Conservation (phyloP, 2,329 filamentous ascomycete genomes). For the Xylariaceae sp. region DNA sequence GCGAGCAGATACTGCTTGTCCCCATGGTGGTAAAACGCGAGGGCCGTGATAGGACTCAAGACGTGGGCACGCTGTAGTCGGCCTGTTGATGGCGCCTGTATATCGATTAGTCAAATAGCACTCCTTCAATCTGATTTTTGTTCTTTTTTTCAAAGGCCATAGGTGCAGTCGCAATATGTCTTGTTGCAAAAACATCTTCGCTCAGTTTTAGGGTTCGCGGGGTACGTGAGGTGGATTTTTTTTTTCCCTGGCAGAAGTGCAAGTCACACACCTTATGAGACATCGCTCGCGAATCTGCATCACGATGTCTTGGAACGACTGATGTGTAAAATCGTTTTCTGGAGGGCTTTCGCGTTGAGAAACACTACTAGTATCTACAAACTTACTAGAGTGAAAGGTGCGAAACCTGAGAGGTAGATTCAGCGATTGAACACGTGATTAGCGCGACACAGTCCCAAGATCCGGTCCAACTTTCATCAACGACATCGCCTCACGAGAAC, state of each 20-base stretch:
- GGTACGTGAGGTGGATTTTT: constrained; percentile 1
- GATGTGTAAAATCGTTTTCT: no score
- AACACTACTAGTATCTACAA: no score
- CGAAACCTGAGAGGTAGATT: constrained; percentile 4
- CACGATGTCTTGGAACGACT: constrained; percentile 8
- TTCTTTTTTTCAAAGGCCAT: no score
- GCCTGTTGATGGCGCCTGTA: constrained; percentile 16
- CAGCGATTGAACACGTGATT: constrained; percentile 21
- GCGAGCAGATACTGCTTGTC: constrained; percentile 45
- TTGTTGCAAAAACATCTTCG: neutral
- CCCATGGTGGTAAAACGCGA: constrained; percentile 45
- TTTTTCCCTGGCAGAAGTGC: neutral
- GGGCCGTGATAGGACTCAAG: constrained; percentile 56
- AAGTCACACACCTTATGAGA: constrained; percentile 22
- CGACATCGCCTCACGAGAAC: neutral
- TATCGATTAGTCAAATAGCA: neutral
- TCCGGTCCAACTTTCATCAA: no score
- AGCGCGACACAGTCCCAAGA: neutral
- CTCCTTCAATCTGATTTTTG: neutral
- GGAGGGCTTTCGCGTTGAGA: no score
- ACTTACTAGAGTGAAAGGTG: neutral
- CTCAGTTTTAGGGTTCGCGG: constrained; percentile 1
- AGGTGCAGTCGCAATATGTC: no score
- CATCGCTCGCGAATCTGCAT: constrained; percentile 16
- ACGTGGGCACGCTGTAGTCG: constrained; percentile 34